Percentiles rank a stretch among this genome's conserved stretches.
Evolutionary conservation across 805 yeast genomes (phyloP).

Genomic region (Pichia insulana): DNA sequence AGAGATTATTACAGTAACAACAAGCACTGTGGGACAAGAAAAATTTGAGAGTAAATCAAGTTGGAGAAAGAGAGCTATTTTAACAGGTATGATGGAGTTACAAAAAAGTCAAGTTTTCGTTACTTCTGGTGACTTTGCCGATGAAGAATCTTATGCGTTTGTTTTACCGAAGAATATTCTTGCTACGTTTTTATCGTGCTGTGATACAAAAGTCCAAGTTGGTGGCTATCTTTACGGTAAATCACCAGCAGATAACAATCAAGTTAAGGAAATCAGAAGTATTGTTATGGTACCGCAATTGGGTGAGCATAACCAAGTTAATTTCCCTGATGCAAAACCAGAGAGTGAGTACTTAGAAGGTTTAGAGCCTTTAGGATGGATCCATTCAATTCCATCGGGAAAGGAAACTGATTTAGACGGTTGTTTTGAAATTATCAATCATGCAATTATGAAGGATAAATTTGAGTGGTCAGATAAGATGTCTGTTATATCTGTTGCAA

Average conservation of each 20-base stretch:
- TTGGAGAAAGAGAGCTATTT: constrained; percentile 85
- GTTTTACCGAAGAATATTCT: constrained; percentile 78
- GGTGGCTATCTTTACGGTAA: constrained; percentile 75
- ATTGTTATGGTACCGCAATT: constrained; percentile 83
- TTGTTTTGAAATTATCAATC: constrained; percentile 63
- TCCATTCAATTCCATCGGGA: constrained; percentile 80
- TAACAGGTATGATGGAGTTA: constrained; percentile 61
- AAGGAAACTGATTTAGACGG: constrained; percentile 41
- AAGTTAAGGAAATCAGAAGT: constrained; percentile 68
- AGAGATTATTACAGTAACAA: constrained; percentile 88
- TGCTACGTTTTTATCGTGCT: constrained; percentile 64
- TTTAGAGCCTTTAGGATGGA: constrained; percentile 82
- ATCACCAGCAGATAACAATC: constrained; percentile 63
- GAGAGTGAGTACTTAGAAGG: constrained; percentile 37
- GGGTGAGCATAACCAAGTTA: constrained; percentile 60
- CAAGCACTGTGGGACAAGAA: constrained; percentile 80
- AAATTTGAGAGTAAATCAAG: constrained; percentile 76
- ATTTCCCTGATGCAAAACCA: constrained; percentile 45
- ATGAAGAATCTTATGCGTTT: constrained; percentile 52
- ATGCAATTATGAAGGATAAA: constrained; percentile 34
- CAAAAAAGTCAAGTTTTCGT: constrained; percentile 71
- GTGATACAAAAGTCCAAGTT: constrained; percentile 75
- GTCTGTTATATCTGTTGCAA: constrained; percentile 56
- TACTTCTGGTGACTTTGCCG: constrained; percentile 49
- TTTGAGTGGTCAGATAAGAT: constrained; percentile 35